phyloP scores from a whole-genome alignment of 768 basidiomycete species.

The Mycena galericulata region DNA sequence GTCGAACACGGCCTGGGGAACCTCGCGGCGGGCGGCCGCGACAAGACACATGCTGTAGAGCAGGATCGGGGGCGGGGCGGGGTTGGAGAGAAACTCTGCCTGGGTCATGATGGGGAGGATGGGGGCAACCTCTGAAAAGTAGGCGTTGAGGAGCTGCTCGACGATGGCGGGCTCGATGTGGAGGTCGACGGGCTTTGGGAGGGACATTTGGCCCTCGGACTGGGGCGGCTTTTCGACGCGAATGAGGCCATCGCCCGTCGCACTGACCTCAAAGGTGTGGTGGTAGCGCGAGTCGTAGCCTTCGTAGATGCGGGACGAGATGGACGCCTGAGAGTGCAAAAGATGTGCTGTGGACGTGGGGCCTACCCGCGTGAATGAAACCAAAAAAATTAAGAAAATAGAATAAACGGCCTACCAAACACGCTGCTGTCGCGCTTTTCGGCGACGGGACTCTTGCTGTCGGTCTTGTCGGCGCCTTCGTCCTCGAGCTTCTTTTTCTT shows the following conservation, averaged over 20 bases:
- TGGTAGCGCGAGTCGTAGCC: constrained; percentile 90
- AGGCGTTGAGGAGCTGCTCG: constrained; percentile 88
- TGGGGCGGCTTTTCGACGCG: constrained; percentile 74
- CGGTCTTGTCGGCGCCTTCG: constrained; percentile 52
- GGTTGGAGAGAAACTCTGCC: constrained; percentile 84
- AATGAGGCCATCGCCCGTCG: constrained; percentile 89
- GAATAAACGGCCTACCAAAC: constrained; percentile 52
- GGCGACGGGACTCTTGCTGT: constrained; percentile 38
- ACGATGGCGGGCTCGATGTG: constrained; percentile 83
- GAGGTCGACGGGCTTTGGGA: constrained; percentile 75
- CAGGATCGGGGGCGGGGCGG: constrained; percentile 82
- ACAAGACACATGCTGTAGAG: constrained; percentile 96
- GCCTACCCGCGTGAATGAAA: constrained; percentile 68
- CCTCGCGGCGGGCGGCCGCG: constrained; percentile 86
- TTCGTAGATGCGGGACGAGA: constrained; percentile 89
- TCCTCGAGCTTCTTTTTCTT: constrained; percentile 90
- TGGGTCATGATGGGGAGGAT: constrained; percentile 90
- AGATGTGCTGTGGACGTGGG: constrained; percentile 90
- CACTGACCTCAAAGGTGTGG: constrained; percentile 88
- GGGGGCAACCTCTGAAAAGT: constrained; percentile 92
- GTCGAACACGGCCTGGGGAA: constrained; percentile 89
- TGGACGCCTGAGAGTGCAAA: constrained; percentile 88
- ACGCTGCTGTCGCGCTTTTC: constrained; percentile 69
- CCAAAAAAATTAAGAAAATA: constrained; percentile 42
- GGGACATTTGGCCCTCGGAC: constrained; percentile 65